phyloP scores from a whole-genome alignment of 2,329 filamentous ascomycete species.

The Periglandula ipomoeae region DNA sequence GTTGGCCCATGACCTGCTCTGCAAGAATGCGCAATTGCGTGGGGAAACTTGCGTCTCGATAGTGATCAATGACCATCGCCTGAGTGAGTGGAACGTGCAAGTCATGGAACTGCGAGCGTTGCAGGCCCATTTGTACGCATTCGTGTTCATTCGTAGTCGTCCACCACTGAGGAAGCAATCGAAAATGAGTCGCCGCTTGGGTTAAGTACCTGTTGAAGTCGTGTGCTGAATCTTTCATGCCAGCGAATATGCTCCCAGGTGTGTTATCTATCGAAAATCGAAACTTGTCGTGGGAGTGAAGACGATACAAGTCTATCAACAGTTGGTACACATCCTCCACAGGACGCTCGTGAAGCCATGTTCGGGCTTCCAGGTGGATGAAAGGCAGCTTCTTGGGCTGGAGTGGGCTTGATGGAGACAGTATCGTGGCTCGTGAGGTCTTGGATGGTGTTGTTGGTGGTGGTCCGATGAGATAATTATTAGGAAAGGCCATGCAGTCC shows the following conservation, averaged over 20 bases:
- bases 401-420: slow-evolving; percentile 11
- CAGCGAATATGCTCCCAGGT: slow-evolving; percentile 15
- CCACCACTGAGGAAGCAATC: slow-evolving; percentile 32
- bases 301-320: slow-evolving; percentile 33
- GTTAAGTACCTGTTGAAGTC: slow-evolving; percentile 26
- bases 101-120: slow-evolving; percentile 14
- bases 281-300: slow-evolving; percentile 26
- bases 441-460: background rate
- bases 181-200: background rate
- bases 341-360: slow-evolving; percentile 28
- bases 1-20: slow-evolving; percentile 19
- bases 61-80: slow-evolving; percentile 23
- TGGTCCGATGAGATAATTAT: slow-evolving; percentile 1
- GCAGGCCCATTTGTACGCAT: slow-evolving; percentile 22
- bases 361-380: slow-evolving; percentile 20
- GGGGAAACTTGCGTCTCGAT: slow-evolving; percentile 27
- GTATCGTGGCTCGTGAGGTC: background rate
- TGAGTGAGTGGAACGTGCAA: slow-evolving; percentile 19
- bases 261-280: slow-evolving; percentile 10
- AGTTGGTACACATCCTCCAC: slow-evolving; percentile 30
- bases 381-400: slow-evolving; percentile 22
- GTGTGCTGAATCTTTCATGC: slow-evolving; percentile 8
- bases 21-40: slow-evolving; percentile 34
- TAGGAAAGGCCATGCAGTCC: slow-evolving; percentile 4
- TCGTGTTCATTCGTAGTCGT: slow-evolving; percentile 18